A percentile compares a stretch with the other conserved stretches of the same genome.
phyloP scores from a whole-genome alignment of 73 alveolate species.

The Diophrys sp. region DNA sequence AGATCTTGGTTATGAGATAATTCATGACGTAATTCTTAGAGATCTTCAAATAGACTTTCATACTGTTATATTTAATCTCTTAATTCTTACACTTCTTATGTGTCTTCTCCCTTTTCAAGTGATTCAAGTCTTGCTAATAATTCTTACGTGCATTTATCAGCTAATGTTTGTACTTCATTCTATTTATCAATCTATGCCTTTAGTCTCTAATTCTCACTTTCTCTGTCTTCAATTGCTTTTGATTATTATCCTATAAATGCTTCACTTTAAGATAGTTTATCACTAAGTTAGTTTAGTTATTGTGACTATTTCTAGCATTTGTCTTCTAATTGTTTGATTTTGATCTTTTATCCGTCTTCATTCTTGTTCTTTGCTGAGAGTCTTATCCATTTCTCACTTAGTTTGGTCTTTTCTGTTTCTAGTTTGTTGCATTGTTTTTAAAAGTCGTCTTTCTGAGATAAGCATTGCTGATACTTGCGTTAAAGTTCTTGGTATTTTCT shows the following conservation, averaged over 20 bases:
- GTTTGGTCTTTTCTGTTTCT: slow-evolving; percentile 23
- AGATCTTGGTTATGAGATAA: not conserved
- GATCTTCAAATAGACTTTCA: no score
- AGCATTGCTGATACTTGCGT: slow-evolving; percentile 13
- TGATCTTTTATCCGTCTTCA: slow-evolving; percentile 15
- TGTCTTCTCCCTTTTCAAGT: slow-evolving; percentile 5
- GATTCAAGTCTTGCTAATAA: slow-evolving; percentile 6
- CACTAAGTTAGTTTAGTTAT: not conserved
- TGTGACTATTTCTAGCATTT: slow-evolving; percentile 1
- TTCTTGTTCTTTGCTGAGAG: slow-evolving; percentile 18
- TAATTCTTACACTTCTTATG: not conserved
- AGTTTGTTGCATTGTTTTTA: slow-evolving; percentile 5
- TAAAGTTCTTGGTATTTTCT: slow-evolving; percentile 39
- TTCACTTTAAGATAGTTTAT: slow-evolving; percentile 3
- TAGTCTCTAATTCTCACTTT: not conserved
- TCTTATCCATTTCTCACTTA: slow-evolving; percentile 37
- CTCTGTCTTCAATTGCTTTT: slow-evolving; percentile 9
- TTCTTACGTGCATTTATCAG: slow-evolving; percentile 33
- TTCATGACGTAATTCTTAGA: no score
- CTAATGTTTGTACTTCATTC: slow-evolving; percentile 10
- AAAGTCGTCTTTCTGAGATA: not conserved
- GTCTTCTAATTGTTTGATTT: slow-evolving; percentile 15
- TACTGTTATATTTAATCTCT: not conserved
- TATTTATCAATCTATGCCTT: slow-evolving; percentile 2
- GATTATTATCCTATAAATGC: not conserved